Evolutionary conservation across 2,329 filamentous ascomycete genomes (phyloP).

Genomic region (Tolypocladium sp.): DNA sequence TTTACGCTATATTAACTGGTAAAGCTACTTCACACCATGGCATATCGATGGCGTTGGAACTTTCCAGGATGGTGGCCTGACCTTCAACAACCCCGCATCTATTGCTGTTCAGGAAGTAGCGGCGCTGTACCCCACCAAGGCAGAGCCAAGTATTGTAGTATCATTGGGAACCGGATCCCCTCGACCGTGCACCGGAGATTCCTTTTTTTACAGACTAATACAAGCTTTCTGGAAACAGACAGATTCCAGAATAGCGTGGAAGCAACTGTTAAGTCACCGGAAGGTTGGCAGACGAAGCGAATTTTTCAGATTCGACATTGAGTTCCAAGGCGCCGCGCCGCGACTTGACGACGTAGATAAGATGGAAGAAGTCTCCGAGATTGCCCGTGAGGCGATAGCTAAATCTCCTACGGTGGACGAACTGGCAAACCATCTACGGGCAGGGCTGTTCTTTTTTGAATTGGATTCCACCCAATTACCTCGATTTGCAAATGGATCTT

Average conservation of each 20-base stretch:
- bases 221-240: constrained; percentile 5
- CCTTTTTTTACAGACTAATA: constrained; percentile 3
- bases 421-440: neutral
- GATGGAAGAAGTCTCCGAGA: neutral
- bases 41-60: constrained; percentile 5
- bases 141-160: constrained; percentile 10
- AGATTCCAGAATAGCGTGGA: constrained; percentile 6
- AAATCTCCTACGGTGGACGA: neutral
- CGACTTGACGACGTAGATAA: neutral
- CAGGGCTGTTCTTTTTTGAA: neutral
- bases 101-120: constrained; percentile 10
- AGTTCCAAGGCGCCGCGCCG: neutral
- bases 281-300: constrained; percentile 1
- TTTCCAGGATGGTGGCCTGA: constrained; percentile 11
- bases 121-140: neutral
- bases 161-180: constrained; percentile 9
- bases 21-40: constrained; percentile 7
- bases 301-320: neutral
- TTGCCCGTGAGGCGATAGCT: neutral
- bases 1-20: neutral
- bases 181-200: neutral
- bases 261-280: constrained; percentile 6
- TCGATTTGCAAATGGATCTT: neutral
- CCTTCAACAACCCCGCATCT: constrained; percentile 10
- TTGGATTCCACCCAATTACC: neutral